These are phyloP conservation scores for Phyllosticta citrichinensis DNA, from an alignment of 2,329 filamentous ascomycete species.

Conservation along the genomic window DNA sequence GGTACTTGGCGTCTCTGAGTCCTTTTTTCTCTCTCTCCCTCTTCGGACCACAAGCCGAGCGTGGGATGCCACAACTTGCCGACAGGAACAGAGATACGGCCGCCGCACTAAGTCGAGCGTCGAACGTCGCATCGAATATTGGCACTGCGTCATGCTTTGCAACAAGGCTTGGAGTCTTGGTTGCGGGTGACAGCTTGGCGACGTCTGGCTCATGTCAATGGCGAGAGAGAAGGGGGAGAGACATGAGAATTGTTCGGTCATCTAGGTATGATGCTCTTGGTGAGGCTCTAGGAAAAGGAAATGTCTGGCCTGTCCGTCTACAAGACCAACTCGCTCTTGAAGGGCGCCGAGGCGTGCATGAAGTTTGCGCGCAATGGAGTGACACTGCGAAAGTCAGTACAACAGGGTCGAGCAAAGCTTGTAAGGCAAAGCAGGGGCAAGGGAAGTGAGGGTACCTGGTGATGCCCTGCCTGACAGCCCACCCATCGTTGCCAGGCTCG, in stretches of 20 bases:
- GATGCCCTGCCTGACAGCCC: constrained; percentile 78
- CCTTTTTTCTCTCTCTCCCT: not conserved
- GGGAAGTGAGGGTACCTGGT: constrained; percentile 54
- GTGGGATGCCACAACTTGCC: not conserved
- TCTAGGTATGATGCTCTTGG: not conserved
- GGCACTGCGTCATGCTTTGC: not conserved
- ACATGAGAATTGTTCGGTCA: not conserved
- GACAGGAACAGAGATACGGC: not conserved
- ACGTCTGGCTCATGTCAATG: not conserved
- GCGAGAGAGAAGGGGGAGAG: not conserved
- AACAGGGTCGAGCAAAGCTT: not conserved
- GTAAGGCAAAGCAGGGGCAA: not conserved
- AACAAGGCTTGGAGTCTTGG: not conserved
- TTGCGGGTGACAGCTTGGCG: not conserved
- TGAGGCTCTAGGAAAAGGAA: not conserved
- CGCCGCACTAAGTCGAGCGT: not conserved
- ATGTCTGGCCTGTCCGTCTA: constrained; percentile 28
- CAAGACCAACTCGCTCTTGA: constrained; percentile 67
- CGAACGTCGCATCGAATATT: not conserved
- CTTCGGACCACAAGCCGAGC: not conserved
- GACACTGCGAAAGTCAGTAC: constrained; percentile 46
- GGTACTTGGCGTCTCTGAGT: not conserved
- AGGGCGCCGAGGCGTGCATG: constrained; percentile 57
- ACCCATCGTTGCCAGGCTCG: constrained; percentile 75
- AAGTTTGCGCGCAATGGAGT: constrained; percentile 91